Base-by-base conservation (phyloP, 2,329 filamentous ascomycete genomes). In the Lithohypha guttulata region DNA sequence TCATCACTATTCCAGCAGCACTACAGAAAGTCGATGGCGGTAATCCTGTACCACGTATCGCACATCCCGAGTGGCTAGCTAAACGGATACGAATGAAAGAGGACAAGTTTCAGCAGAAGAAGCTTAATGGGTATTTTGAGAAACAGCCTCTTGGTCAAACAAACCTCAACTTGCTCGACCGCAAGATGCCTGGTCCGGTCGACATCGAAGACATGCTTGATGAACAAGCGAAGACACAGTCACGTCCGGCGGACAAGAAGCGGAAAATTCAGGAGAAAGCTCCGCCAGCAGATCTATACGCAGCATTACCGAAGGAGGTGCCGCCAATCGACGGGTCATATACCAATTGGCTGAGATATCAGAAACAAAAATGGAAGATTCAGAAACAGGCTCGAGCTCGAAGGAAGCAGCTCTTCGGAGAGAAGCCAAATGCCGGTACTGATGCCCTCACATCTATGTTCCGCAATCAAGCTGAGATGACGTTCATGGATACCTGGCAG, bases 291-390 rank as follows among this genome's bases (percentile, higher is more conserved):
- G 84, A 96, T 55, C 86, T 86, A 0, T 93, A 85, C 59, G 79
- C 85, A 19, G 75, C 75, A 17, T 69, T 98, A 10, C 91, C 91
- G 0, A 75, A 81, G 44, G 71, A 75, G 28, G 93, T 94, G 81
- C 89, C 91, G 1, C 75, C 73, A 17, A 82, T 91, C 14, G 83
- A 78, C 0, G 77, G 91, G 34, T 81, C 98, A 59, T 99, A 99
- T 51, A 66, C 76, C 13, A 84, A 76, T 0, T 98, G 93, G 68
- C 60, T 99, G 38, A 73, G 81, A 54, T 96, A 96, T 54, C 91
- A 98, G 58, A 99, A 99, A 62, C 77, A 87, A 64, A 98, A 98
- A 61, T 99, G 91, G 91, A 95, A 89, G 65, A 81, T 96, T 25
- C 91, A 99, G 58, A 93, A 86, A 55, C 82, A 93, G 57, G 86